These are phyloP conservation scores for Erythrobasidium hasegawianum DNA, from an alignment of 1,284 basidiomycete genomes.

Conservation along the genomic window DNA sequence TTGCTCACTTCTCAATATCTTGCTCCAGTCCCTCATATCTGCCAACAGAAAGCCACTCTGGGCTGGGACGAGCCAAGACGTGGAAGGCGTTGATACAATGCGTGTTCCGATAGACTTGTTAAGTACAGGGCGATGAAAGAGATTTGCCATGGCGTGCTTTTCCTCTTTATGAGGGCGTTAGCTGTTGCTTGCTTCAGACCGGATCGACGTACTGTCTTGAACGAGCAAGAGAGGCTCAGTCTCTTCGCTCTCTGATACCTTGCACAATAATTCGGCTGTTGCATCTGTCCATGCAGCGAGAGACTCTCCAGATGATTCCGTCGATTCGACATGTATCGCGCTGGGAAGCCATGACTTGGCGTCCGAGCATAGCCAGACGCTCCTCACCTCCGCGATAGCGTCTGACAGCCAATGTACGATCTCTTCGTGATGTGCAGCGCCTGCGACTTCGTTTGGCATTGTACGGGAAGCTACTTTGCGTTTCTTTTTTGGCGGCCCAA, in stretches of 20 bases:
- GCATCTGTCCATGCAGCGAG: constrained; percentile 1
- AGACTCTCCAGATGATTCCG: background rate
- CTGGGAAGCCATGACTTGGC: background rate
- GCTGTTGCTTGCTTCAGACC: no score
- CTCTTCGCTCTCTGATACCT: no score
- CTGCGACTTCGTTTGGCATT: constrained; percentile 14
- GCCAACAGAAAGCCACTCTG: constrained; percentile 22
- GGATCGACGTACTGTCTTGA: no score
- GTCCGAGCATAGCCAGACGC: background rate
- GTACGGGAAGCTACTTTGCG: background rate
- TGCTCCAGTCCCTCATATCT: constrained; percentile 23
- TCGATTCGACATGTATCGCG: background rate
- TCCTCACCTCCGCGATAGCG: constrained; percentile 17
- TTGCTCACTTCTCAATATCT: constrained; percentile 4
- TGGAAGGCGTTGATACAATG: background rate
- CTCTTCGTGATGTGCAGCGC: constrained; percentile 8
- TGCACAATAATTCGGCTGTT: no score
- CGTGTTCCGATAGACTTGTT: background rate
- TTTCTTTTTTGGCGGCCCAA: background rate
- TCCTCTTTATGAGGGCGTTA: no score
- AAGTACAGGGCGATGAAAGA: background rate
- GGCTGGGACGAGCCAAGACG: constrained; percentile 18
- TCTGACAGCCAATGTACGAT: constrained; percentile 6
- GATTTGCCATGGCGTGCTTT: background rate
- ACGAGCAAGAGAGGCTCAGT: no score